Evolutionary conservation across 2,329 filamentous ascomycete genomes (phyloP), one percentile per base, ranked within the genome.

Genomic region (Talaromyces sp.): DNA sequence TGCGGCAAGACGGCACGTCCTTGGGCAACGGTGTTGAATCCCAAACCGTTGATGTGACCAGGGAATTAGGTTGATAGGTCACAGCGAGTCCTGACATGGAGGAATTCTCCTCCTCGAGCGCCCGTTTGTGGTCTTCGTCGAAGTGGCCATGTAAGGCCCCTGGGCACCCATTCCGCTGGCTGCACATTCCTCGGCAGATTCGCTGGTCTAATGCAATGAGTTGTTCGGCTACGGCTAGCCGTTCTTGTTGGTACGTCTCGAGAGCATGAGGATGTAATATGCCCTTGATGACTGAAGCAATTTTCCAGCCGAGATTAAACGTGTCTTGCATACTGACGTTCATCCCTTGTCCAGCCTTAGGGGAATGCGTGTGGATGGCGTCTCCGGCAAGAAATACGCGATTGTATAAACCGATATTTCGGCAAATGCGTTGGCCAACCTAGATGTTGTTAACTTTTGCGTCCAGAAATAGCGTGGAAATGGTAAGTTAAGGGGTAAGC

Each of bases 61-160:
- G n/a, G 2, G n/a, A 24, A 51, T 51, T 51, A 8, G 46, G 46
- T 26, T 51, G n/a, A 51, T 51, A 51, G 17, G 46, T 24, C 6
- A 51, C n/a, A 24, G n/a, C 46, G 26, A 51, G 46, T 5, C 46
- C 46, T 24, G 46, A 51, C 46, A 51, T 51, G 17, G 46, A 51
- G n/a, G 46, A 24, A 14, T 51, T 51, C 46, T 51, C 46, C 46
- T 51, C 46, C 46, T 24, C 46, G 81, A 85, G 61, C 86, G 75
- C 0, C 86, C 86, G 1, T 86, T 85, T 0, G 81, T 88, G 65
- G 85, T 88, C 59, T 80, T 74, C 0, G 81, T 84, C 4, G 80
- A 77, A 0, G 77, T 27, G 26, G 26, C 26, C 26, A 70, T 10
- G 80, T 77, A 0, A 6, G 26, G 26, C 26, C 26, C 3, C 78